Conservation (phyloP, 352 stramenopile species). For the Achlya hypogyna region DNA sequence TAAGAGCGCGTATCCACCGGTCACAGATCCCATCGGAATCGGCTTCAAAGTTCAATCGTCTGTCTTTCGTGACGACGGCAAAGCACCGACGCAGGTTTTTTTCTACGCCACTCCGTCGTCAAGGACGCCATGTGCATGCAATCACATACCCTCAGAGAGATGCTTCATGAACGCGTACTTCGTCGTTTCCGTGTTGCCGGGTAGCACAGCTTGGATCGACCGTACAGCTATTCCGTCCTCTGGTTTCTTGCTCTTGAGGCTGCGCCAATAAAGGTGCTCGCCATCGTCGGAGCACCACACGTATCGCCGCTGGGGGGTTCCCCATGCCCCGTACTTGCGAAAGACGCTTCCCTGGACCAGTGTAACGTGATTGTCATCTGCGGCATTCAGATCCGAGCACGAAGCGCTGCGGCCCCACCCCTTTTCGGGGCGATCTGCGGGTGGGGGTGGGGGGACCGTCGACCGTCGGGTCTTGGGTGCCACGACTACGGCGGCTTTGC, state of each 20-base stretch:
- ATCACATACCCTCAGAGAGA: conserved; percentile 43
- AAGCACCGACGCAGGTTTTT: conserved; percentile 57
- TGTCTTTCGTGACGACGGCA: conserved; percentile 53
- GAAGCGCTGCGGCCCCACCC: neutral
- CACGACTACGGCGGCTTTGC: too few relatives aligned
- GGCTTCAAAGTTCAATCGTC: conserved; percentile 56
- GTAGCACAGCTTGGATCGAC: conserved; percentile 41
- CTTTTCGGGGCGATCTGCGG: neutral
- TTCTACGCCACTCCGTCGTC: conserved; percentile 28
- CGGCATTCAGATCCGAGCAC: neutral
- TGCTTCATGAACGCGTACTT: conserved; percentile 73
- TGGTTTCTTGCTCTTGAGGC: conserved; percentile 53
- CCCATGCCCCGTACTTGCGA: conserved; percentile 70
- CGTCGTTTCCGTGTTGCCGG: conserved; percentile 46
- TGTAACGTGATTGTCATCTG: neutral
- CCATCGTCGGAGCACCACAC: conserved; percentile 65
- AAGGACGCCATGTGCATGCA: neutral
- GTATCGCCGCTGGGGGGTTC: conserved; percentile 58
- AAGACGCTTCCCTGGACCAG: conserved; percentile 42
- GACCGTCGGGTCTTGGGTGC: too few relatives aligned
- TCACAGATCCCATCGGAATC: conserved; percentile 57
- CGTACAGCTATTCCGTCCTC: conserved; percentile 38
- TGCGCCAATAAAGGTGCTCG: conserved; percentile 51
- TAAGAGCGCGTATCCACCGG: conserved; percentile 34
- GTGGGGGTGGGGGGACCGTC: too few relatives aligned